Evolutionary conservation across 306 rosid genomes (phyloP).

Genomic region (Amphicarpaea edgeworthii): DNA sequence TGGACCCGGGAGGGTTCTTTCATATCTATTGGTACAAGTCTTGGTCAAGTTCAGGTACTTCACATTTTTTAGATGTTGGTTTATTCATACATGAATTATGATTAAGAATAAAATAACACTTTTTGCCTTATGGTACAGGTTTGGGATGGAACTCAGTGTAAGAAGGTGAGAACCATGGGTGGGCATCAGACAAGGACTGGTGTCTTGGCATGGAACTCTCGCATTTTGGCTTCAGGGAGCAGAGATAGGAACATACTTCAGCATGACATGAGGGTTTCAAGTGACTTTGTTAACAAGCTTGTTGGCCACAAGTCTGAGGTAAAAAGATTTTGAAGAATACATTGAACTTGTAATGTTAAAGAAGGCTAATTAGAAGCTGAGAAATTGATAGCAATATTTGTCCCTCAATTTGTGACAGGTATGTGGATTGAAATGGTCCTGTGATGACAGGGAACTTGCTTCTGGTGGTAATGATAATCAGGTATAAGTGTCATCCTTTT

Average conservation of each 20-base stretch:
- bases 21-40: constrained; percentile 86
- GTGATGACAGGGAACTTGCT: constrained; percentile 97
- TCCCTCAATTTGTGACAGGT: constrained; percentile 51
- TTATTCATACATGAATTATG: not conserved
- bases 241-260: constrained; percentile 93
- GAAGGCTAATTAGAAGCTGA: not conserved
- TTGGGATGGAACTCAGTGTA: constrained; percentile 95
- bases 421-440: constrained; percentile 98
- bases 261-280: constrained; percentile 90
- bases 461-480: constrained; percentile 99
- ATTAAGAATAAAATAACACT: constrained; percentile 24
- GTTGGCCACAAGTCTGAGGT: constrained; percentile 99
- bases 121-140: constrained; percentile 52
- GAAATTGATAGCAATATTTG: constrained; percentile 23
- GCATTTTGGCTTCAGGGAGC: constrained; percentile 93
- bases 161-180: constrained; percentile 92
- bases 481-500: constrained; percentile 48
- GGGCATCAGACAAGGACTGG: constrained; percentile 99
- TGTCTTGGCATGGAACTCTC: constrained; percentile 96
- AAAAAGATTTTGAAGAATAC: not conserved
- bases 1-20: constrained; percentile 98
- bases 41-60: constrained; percentile 97
- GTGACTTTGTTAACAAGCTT: constrained; percentile 75
- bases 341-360: constrained; percentile 11
- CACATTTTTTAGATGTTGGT: not conserved